Base-by-base conservation (phyloP, 208 protist genomes). In the Trypanosomatidae sp. region DNA sequence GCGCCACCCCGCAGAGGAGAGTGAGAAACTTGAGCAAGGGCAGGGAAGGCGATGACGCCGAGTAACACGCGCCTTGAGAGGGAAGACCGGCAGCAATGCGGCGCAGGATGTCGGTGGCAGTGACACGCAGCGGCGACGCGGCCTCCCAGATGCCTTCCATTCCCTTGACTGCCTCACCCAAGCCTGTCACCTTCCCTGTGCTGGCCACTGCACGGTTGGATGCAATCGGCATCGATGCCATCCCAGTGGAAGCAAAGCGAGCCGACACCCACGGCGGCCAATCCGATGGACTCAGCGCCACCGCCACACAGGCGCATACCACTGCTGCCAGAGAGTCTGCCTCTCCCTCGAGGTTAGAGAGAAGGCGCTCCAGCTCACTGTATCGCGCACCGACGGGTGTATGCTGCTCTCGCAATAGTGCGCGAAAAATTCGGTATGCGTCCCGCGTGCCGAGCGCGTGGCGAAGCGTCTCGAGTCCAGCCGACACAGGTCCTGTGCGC, bases 271-370 rank as follows among this genome's bases (percentile, higher is more conserved):
- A 83, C 9, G 74, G 39, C 7, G 82, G 82, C 82, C 82, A 88
- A 28, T 82, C 69, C 25, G 56, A 43, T 17, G 73, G 52, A 12
- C 68, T 66, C 46, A 81, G 60, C 43, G 70, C 65, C 47, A 81
- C 77, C 2, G 80, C 83, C 15, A 79, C 83, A 62, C 86, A 91
- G 9, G 86, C 83, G 44, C 76, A 85, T 4, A 81, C 50, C 52
- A 84, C 47, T 56, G 67, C 28, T 22, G 80, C 76, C 25, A 79
- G 59, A 28, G 81, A 72, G 4, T 41, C 71, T 7, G 64, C 77
- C 73, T 60, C 77, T 52, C 13, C 73, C 56, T 66, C 81, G n/a
- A 52, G 25, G 59, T 62, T 71, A 12, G 19, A 6, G n/a, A 77
- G 39, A 3, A 76, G 52, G 19, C 22, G 62, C 66, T 72, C 67